phyloP scores from a whole-genome alignment of 176 grass and related monocot genomes.

The Carex parvula region DNA sequence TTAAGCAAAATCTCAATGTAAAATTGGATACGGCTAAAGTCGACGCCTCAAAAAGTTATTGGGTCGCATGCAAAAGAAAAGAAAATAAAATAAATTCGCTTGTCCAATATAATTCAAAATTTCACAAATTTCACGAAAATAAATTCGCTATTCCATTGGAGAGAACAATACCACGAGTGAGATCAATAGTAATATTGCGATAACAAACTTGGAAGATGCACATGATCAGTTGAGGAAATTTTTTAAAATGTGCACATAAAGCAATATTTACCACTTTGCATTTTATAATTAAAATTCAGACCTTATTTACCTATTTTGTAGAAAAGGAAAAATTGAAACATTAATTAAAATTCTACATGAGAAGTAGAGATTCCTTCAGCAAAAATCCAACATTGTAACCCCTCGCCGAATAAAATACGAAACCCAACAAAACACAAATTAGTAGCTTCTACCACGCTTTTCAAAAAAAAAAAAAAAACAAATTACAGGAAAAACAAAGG shows the following conservation, averaged over 20 bases:
- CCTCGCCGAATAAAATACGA: not conserved
- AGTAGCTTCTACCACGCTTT: not conserved
- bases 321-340: not conserved
- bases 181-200: not conserved
- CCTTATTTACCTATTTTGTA: not conserved
- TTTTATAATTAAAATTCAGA: slow-evolving; percentile 16
- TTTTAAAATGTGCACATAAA: not conserved
- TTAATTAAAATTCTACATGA: not conserved
- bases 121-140: not conserved
- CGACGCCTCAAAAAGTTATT: not conserved
- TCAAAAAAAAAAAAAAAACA: no score
- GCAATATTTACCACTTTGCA: not conserved
- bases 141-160: not conserved
- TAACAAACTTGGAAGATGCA: not conserved
- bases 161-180: not conserved
- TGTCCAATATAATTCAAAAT: not conserved
- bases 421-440: slow-evolving; percentile 32
- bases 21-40: no score
- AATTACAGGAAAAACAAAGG: slow-evolving; percentile 27
- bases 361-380: not conserved
- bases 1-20: not conserved
- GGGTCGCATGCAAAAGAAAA: not conserved
- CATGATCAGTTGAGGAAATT: not conserved
- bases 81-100: not conserved
- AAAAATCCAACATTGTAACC: slow-evolving; percentile 14